Conservation (phyloP, 345 rosid genomes). For the Lagerstroemia speciosa region DNA sequence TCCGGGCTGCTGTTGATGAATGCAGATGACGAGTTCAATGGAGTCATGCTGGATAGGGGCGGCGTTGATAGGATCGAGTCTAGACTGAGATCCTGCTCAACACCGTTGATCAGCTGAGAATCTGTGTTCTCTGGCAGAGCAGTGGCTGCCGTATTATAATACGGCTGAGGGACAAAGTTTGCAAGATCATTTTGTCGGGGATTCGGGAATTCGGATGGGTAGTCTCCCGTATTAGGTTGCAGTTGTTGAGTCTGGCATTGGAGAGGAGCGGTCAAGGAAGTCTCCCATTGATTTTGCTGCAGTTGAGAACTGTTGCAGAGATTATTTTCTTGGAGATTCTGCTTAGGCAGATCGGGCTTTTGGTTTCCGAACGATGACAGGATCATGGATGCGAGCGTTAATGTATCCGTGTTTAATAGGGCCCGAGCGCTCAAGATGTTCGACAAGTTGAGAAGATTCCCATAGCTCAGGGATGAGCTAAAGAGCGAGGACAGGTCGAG, state of each 20-base stretch:
- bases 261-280: slow-evolving; percentile 11
- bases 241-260: slow-evolving; percentile 21
- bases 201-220: slow-evolving; percentile 13
- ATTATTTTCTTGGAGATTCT: slow-evolving; percentile 30
- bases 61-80: slow-evolving; percentile 60
- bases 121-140: slow-evolving; percentile 20
- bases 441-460: slow-evolving; percentile 35
- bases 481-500: slow-evolving; percentile 67
- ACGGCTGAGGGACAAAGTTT: slow-evolving; percentile 17
- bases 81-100: slow-evolving; percentile 28
- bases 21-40: slow-evolving; percentile 41
- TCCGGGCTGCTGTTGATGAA: slow-evolving; percentile 42
- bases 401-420: slow-evolving; percentile 37
- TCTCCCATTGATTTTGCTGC: slow-evolving; percentile 15
- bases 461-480: slow-evolving; percentile 31
- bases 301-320: slow-evolving; percentile 16
- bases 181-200: slow-evolving; percentile 19
- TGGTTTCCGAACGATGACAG: slow-evolving; percentile 40
- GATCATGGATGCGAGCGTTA: slow-evolving; percentile 33
- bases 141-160: slow-evolving; percentile 3
- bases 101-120: slow-evolving; percentile 17
- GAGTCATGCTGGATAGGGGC: slow-evolving; percentile 44
- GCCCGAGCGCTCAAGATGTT: slow-evolving; percentile 36
- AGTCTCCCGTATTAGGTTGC: slow-evolving; percentile 15
- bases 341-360: slow-evolving; percentile 25